Evolutionary conservation across 2,329 filamentous ascomycete genomes (phyloP).

Genomic region (Pyrenophora graminea): DNA sequence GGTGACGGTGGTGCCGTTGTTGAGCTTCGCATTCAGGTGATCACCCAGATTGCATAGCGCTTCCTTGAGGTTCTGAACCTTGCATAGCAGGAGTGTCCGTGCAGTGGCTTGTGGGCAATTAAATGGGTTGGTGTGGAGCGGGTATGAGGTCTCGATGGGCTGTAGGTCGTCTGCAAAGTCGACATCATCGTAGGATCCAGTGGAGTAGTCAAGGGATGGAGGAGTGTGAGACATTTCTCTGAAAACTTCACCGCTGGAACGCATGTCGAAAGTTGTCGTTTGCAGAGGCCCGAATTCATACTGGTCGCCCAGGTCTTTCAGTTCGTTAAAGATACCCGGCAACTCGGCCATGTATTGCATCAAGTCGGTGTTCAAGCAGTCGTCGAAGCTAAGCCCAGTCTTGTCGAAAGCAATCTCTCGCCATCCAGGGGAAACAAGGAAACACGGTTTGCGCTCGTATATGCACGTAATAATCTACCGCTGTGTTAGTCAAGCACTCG

Average conservation of each 20-base stretch:
- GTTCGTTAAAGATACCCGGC: conserved; percentile 31
- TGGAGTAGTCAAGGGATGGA: conserved; percentile 27
- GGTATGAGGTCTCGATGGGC: conserved; percentile 9
- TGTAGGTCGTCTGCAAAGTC: conserved; percentile 20
- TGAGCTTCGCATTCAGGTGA: conserved; percentile 28
- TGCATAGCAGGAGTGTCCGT: conserved; percentile 24
- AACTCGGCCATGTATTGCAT: conserved; percentile 35
- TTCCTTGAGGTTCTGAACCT: conserved; percentile 31
- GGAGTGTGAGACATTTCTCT: conserved; percentile 20
- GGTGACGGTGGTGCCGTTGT: conserved; percentile 25
- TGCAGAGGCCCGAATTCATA: conserved; percentile 3
- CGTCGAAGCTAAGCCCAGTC: conserved; percentile 30
- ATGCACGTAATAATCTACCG: conserved; percentile 39
- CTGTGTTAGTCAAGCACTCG: not conserved
- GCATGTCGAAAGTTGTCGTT: conserved; percentile 5
- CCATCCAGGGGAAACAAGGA: conserved; percentile 39
- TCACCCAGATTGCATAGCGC: conserved; percentile 24
- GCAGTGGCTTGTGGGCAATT: conserved; percentile 9
- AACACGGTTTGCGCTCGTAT: conserved; percentile 37
- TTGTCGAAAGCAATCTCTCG: conserved; percentile 41
- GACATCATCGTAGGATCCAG: conserved; percentile 17
- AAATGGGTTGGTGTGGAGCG: not conserved
- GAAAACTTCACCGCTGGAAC: not conserved
- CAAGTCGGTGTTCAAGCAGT: conserved; percentile 35
- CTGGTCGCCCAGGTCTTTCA: conserved; percentile 26